Evolutionary conservation across 148 eudicot genomes (phyloP).

Genomic region (Rhododendron williamsianum): DNA sequence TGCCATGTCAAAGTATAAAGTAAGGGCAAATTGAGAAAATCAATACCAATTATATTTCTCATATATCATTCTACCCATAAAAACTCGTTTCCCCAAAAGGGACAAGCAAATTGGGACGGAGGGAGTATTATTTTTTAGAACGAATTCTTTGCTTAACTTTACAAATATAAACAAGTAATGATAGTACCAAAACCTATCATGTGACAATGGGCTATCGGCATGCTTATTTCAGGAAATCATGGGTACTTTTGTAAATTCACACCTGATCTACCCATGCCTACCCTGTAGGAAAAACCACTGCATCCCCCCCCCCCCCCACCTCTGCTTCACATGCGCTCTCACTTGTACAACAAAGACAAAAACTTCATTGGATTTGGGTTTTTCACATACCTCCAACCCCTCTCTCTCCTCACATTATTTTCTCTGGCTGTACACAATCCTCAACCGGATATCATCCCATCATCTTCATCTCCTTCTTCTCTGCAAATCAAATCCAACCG

Average conservation of each 20-base stretch:
- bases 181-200: background rate
- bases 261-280: background rate
- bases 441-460: slow-evolving; percentile 31
- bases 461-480: slow-evolving; percentile 12
- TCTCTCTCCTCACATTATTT: slow-evolving; percentile 1
- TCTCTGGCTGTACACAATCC: slow-evolving; percentile 33
- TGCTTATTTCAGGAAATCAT: background rate
- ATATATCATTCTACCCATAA: too few species aligned
- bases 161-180: too few species aligned
- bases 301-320: background rate
- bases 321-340: slow-evolving; percentile 36
- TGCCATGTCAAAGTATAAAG: too few species aligned
- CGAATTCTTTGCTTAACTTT: too few species aligned
- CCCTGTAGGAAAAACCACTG: background rate
- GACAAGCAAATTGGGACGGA: too few species aligned
- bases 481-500: slow-evolving; percentile 28
- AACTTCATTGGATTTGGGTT: slow-evolving; percentile 3
- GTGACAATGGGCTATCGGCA: background rate
- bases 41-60: too few species aligned
- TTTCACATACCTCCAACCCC: slow-evolving; percentile 1
- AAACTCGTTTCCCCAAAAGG: too few species aligned
- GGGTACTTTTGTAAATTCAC: slow-evolving; percentile 15
- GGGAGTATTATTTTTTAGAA: too few species aligned
- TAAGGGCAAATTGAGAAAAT: too few species aligned
- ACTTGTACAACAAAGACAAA: slow-evolving; percentile 29